These are phyloP conservation scores for Podila epigama DNA, from an alignment of 192 early-diverging fungal species.

Conservation along the genomic window DNA sequence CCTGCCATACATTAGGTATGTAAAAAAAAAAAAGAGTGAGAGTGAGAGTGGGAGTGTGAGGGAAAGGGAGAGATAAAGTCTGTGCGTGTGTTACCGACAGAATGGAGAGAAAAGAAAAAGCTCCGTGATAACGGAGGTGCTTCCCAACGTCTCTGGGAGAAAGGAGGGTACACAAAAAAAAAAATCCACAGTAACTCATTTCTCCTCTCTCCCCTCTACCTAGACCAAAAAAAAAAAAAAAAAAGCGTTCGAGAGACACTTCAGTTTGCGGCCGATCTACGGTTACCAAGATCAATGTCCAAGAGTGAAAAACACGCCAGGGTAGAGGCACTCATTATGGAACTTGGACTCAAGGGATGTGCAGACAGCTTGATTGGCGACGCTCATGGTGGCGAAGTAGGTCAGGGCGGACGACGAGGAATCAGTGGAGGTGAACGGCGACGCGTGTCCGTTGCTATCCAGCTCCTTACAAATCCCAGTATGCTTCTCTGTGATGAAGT, in stretches of 20 bases:
- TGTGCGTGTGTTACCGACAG: no score
- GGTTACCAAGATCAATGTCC: slow-evolving; percentile 45
- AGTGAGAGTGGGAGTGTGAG: slow-evolving; percentile 9
- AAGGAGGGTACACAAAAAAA: no score
- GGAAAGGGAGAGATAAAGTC: no score
- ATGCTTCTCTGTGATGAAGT: slow-evolving; percentile 73
- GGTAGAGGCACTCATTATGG: slow-evolving; percentile 59
- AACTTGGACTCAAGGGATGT: slow-evolving; percentile 65
- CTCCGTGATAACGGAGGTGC: no score
- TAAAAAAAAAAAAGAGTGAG: slow-evolving; percentile 9
- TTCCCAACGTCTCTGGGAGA: no score
- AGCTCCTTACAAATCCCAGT: slow-evolving; percentile 67
- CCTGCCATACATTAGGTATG: no score
- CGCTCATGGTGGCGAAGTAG: not conserved
- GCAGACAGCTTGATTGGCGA: slow-evolving; percentile 70
- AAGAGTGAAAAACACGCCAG: slow-evolving; percentile 33
- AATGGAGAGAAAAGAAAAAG: no score
- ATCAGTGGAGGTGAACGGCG: slow-evolving; percentile 76
- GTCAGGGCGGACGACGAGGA: slow-evolving; percentile 53
- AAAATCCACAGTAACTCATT: no score
- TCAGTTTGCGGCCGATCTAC: slow-evolving; percentile 60
- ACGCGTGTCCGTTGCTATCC: slow-evolving; percentile 72
- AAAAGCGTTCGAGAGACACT: slow-evolving; percentile 66
- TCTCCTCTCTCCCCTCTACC: not conserved
- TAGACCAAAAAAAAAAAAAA: not conserved